phyloP scores from a whole-genome alignment of 805 yeast genomes.

The Metschnikowia henanensis region DNA sequence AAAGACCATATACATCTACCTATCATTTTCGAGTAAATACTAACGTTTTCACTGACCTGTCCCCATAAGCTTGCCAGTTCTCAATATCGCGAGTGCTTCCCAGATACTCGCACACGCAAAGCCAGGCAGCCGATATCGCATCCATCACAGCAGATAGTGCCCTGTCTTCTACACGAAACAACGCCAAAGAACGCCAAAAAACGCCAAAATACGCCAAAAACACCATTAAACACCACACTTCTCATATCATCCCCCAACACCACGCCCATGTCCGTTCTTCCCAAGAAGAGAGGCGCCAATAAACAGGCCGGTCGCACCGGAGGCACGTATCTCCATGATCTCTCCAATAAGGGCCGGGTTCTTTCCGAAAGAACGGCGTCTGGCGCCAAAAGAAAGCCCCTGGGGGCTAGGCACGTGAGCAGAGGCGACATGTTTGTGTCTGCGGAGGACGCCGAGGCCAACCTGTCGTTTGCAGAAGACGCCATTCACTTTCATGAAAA shows the following conservation, averaged over 20 bases:
- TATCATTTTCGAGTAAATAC: no score
- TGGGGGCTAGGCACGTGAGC: constrained; percentile 18
- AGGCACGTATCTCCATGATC: constrained; percentile 25
- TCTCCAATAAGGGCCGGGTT: constrained; percentile 30
- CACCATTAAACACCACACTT: neutral
- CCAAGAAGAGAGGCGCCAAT: constrained; percentile 24
- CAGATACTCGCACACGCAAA: neutral
- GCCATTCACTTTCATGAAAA: constrained; percentile 44
- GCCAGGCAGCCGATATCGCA: no score
- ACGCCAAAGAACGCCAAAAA: neutral
- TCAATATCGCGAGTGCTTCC: no score
- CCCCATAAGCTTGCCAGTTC: no score
- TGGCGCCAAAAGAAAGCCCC: constrained; percentile 23
- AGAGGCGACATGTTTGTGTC: constrained; percentile 22
- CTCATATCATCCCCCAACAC: neutral
- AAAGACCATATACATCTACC: no score
- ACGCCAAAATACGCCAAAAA: neutral
- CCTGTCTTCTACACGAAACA: no score
- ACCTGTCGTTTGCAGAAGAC: constrained; percentile 28
- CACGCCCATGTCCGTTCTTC: constrained; percentile 19
- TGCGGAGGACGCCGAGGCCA: constrained; percentile 15
- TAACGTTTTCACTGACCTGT: no score
- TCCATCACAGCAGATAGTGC: neutral
- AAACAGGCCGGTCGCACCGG: constrained; percentile 16
- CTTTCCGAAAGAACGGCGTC: constrained; percentile 25